Evolutionary conservation across 2,329 filamentous ascomycete genomes (phyloP).

Genomic region (Hypoxylon sp.): DNA sequence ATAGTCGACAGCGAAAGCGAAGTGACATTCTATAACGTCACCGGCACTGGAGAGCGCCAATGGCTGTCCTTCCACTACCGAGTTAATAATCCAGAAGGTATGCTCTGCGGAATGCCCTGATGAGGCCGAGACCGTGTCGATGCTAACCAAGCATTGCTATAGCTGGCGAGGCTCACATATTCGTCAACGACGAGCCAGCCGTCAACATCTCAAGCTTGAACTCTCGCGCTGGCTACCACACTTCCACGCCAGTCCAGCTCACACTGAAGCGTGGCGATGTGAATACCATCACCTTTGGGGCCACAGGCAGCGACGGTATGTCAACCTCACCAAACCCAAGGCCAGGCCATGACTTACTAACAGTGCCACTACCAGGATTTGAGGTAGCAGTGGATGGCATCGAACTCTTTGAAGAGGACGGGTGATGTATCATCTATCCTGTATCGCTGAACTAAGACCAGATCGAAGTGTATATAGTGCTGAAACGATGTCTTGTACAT

Average conservation of each 20-base stretch:
- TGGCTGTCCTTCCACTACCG: conserved; percentile 59
- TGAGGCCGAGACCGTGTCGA: not conserved
- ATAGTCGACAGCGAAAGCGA: conserved; percentile 48
- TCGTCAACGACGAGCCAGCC: conserved; percentile 54
- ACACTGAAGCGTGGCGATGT: conserved; percentile 50
- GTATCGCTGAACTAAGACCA: not conserved
- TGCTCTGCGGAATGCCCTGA: not conserved
- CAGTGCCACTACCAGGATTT: conserved; percentile 38
- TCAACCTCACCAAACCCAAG: not conserved
- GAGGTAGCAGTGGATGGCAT: conserved; percentile 46
- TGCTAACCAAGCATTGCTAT: conserved; percentile 3
- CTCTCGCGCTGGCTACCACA: conserved; percentile 56
- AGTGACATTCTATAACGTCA: conserved; percentile 57
- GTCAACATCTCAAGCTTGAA: conserved; percentile 58
- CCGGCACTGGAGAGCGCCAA: conserved; percentile 55
- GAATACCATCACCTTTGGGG: conserved; percentile 57
- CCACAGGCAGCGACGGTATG: conserved; percentile 51
- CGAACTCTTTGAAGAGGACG: conserved; percentile 47
- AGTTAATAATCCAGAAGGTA: conserved; percentile 52
- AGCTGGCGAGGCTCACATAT: conserved; percentile 56
- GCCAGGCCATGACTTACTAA: conserved; percentile 22
- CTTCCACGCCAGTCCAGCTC: conserved; percentile 55
- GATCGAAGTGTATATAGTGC: conserved; percentile 12
- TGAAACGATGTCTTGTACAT: not conserved
- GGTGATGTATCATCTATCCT: conserved; percentile 8